These are phyloP conservation scores for Megacollybia marginata DNA, from an alignment of 768 basidiomycete species.

Conservation along the genomic window DNA sequence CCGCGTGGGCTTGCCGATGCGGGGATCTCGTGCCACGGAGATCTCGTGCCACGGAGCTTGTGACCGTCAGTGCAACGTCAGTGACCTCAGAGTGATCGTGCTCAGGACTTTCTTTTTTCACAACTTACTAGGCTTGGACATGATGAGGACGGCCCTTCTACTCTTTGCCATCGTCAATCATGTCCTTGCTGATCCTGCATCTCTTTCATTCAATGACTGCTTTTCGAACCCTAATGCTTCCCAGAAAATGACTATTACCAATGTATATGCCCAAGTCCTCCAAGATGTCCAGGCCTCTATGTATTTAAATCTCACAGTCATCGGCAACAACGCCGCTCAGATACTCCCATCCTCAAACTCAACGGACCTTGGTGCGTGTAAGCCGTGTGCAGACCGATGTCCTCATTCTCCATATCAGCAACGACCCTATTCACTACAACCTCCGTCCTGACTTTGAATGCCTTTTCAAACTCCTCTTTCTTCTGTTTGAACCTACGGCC, in stretches of 20 bases:
- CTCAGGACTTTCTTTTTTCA: no score
- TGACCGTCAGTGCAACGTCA: no score
- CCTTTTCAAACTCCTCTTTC: slow-evolving; percentile 63
- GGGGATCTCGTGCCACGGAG: no score
- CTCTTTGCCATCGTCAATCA: slow-evolving; percentile 16
- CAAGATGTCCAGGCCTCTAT: slow-evolving; percentile 27
- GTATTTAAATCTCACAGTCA: slow-evolving; percentile 63
- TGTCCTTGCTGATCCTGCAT: slow-evolving; percentile 48
- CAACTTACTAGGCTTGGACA: no score
- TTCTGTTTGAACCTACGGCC: slow-evolving; percentile 78
- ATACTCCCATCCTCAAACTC: slow-evolving; percentile 38
- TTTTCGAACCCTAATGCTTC: slow-evolving; percentile 41
- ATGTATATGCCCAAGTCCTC: slow-evolving; percentile 64
- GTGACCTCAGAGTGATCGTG: no score
- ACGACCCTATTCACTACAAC: slow-evolving; percentile 87
- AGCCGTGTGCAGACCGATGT: neutral
- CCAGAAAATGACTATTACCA: slow-evolving; percentile 57
- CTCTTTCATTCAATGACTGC: slow-evolving; percentile 62
- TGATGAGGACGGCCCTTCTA: slow-evolving; percentile 8
- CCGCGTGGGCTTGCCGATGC: no score
- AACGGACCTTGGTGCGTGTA: no score
- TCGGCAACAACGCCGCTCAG: slow-evolving; percentile 54
- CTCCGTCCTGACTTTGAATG: slow-evolving; percentile 68
- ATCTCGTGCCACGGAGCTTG: no score
- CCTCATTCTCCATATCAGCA: slow-evolving; percentile 16